Evolutionary conservation across 1,284 basidiomycete genomes (phyloP), one percentile per base, ranked within the genome.

Genomic region (Boletellus deceptivus): DNA sequence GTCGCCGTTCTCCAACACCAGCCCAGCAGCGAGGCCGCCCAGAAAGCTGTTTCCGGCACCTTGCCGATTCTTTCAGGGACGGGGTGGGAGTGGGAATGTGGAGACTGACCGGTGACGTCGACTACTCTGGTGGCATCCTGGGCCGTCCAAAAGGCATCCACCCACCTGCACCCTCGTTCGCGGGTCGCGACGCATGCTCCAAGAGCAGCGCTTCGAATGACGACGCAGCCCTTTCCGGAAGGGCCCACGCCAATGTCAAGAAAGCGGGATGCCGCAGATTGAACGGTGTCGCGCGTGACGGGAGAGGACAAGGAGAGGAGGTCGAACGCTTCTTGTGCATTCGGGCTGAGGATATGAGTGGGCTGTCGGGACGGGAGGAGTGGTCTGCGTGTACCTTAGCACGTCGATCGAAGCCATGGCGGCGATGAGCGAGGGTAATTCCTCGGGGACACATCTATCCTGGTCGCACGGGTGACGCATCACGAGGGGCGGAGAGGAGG

Each of bases 11-110:
- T 77, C 70, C 41, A 85, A 58, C 13, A 74, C 55, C 43, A 94
- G 64, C 0, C 91, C 91, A 6, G 91, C 92, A 14, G 81, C 82
- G 8, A 95, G 73, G 0, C 91, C 89, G 10, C 93, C 93, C 31
- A 95, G 71, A 67, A 94, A 96, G 46, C 83, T 81, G 69, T 96
- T 96, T 10, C 93, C 93, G 6, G 91, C 92, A 39, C 91, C 90
- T 90, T 56, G 43, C 25, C 2, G 22, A 35, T 49, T 16, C 34
- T 14, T 36, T 43, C 48, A 56, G 49, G 37, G 16, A 45, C 13
- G n/a, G 16, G 20, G 38, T 16, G 34, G 27, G 42, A 33, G 48
- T 42, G 35, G 50, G 43, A 46, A 43, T 27, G 35, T 3, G 42
- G 41, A 49, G 20, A 59, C 70, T 58, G 55, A 84, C 91, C 91